Base-by-base conservation (phyloP, 108 stramenopile genomes). In the Fragilaria crotonensis region DNA sequence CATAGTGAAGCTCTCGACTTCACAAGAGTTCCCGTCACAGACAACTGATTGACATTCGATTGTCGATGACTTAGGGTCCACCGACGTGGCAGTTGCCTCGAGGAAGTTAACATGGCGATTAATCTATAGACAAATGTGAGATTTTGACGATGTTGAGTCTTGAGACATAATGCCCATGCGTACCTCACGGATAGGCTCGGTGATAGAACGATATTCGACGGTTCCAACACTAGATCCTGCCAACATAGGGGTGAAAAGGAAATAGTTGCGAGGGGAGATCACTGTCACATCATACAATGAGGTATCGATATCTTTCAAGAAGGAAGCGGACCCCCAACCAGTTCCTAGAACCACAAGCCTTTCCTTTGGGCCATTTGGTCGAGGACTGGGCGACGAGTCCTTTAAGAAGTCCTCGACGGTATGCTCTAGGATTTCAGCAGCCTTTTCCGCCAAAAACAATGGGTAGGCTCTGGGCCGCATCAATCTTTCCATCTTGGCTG, bases 201-300 rank as follows among this genome's bases (percentile, higher is more conserved):
- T 89, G 65, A 97, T 97, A 63, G 79, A 84, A 57, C 83, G 60
- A 73, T 70, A 95, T 44, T 97, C 96, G 28, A 97, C 95, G 0
- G 95, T 94, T 3, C 97, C 97, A 25, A 93, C 95, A 44, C 79
- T 78, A 7, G 92, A 84, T 20, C 93, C 94, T n/a, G 96, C 95
- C 27, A 97, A 71, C 96, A 97, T 96, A 52, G 96, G 96, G 0
- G 96, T 97, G 63, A 96, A 96, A 5, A 96, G 71, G 58, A 97
- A 95, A 63, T 90, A 91, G 54, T 97, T 95, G 25, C 96, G 59
- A 0, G 96, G 96, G 33, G 86, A 86, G 21, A 97, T 76, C 20
- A 94, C 82, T 0, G 84, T 89, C 7, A 97, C 93, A 61, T 97
- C 92, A 51, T 85, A 93, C 57, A 81, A 64, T 47, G 56, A n/a